Evolutionary conservation across 768 basidiomycete genomes (phyloP), one percentile per base, ranked within the genome.

Genomic region (Chlorophyllum brunneum): DNA sequence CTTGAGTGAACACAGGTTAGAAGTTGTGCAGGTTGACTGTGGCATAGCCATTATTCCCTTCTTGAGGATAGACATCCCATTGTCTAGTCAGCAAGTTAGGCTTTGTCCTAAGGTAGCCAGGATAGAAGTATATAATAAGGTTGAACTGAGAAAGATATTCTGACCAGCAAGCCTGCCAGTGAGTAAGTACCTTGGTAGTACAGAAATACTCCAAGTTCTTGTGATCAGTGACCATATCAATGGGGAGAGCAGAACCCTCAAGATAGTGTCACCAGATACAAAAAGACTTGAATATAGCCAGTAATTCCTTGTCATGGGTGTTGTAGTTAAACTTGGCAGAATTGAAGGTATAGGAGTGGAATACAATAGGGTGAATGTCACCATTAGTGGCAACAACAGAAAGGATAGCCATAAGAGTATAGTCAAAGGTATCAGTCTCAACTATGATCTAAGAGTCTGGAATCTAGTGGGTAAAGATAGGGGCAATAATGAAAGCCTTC

Each of bases 321-420:
- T 76, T 63, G 54, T 82, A 81, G 58, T 80, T 81, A 1, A 61
- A 24, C 58, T 83, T 71, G 0, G 71, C 61, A 0, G 60, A 22
- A 26, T 54, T 60, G 13, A 69, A 55, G 23, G 54, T 65, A 41
- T 42, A 56, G 42, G 70, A 75, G 23, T 62, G 57, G 52, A 66
- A 80, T 0, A 69, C 71, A 3, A 80, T 59, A 0, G 77, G 76
- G 37, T 38, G n/a, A 38, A 38, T 18, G 13, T 38, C 37, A 16
- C 18, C 18, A 38, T 38, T n/a, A 16, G n/a, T n/a, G n/a, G n/a
- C n/a, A n/a, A n/a, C n/a, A n/a, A n/a, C n/a, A n/a, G n/a, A n/a
- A n/a, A n/a, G n/a, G n/a, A n/a, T n/a, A n/a, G n/a, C n/a, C n/a
- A n/a, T n/a, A n/a, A 30, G 27, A 2, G 27, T 13, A 27, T 44